These are phyloP conservation scores for Tricholoma matsutake DNA, from an alignment of 768 basidiomycete species.

Conservation along the genomic window DNA sequence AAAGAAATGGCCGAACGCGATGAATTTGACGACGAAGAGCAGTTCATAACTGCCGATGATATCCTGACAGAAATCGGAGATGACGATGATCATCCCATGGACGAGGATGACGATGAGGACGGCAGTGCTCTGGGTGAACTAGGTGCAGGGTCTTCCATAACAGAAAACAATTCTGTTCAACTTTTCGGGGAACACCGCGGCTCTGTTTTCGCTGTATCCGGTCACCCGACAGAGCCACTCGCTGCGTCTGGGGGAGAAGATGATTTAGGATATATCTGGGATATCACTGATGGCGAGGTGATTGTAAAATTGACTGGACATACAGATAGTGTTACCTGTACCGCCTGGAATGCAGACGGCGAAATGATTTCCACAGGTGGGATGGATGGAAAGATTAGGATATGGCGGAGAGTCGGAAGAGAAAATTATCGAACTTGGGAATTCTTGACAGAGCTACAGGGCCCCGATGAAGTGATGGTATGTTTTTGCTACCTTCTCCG, in stretches of 20 bases:
- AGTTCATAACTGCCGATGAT: slow-evolving; percentile 66
- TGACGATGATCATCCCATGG: slow-evolving; percentile 70
- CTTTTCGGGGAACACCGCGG: slow-evolving; percentile 63
- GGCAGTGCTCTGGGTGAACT: slow-evolving; percentile 47
- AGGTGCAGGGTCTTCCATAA: slow-evolving; percentile 30
- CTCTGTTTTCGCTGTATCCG: slow-evolving; percentile 83
- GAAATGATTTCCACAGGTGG: slow-evolving; percentile 94
- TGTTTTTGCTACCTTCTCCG: slow-evolving; percentile 20
- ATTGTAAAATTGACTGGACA: slow-evolving; percentile 89
- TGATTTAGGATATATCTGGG: slow-evolving; percentile 92
- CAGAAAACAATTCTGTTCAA: slow-evolving; percentile 65
- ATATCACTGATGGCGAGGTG: slow-evolving; percentile 75
- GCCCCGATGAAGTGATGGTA: slow-evolving; percentile 95
- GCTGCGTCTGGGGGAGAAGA: slow-evolving; percentile 95
- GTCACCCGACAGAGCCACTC: slow-evolving; percentile 79
- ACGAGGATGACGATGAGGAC: slow-evolving; percentile 66
- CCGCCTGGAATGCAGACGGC: slow-evolving; percentile 83
- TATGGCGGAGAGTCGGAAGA: slow-evolving; percentile 85
- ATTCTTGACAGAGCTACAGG: slow-evolving; percentile 89
- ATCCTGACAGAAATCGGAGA: slow-evolving; percentile 61
- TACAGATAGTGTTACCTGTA: slow-evolving; percentile 81
- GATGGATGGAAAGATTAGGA: slow-evolving; percentile 93
- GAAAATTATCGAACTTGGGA: slow-evolving; percentile 84
- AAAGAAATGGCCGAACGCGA: slow-evolving; percentile 6
- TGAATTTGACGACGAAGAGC: slow-evolving; percentile 34